Base-by-base conservation (phyloP, 2,329 filamentous ascomycete species). In the Aplosporella prunicola region DNA sequence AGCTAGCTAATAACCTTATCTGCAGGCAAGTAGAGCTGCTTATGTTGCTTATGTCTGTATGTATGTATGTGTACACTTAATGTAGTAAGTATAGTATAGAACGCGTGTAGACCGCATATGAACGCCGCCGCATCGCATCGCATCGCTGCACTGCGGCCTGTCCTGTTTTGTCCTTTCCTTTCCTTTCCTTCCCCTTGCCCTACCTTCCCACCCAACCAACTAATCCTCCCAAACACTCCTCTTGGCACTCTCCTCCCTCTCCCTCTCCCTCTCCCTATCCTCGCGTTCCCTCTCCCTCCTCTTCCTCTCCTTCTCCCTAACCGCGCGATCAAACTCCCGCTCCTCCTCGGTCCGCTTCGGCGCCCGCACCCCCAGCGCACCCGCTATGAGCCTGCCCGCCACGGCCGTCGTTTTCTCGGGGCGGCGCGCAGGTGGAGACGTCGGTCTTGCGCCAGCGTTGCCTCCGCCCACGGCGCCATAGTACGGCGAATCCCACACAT, bases 361-460 rank as follows among this genome's bases (percentile, higher is more conserved):
- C 22, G 80, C 77, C 52, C 79, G 77, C 38, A 95, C 74, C 1
- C 91, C 91, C 47, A 96, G 64, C 1, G 84, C 87, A 3, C 82
- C 83, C 1, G 86, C 87, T 56, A 98, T 96, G 74, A 98, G 72
- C 42, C 91, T 71, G 44, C 82, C 76, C 5, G 91, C 91, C 25
- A 93, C 86, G 1, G 87, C 85, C 43, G 93, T 93, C 44, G 88
- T 93, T 68, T 94, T 98, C 62, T 94, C 88, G 0, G 87, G 89
- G 25, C 83, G 66, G 49, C 49, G 49, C 10, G 51, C 53, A 20
- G 51, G 46, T n/a, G n/a, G n/a, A n/a, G n/a, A n/a, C n/a, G n/a
- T n/a, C n/a, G n/a, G n/a, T n/a, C n/a, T n/a, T n/a, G n/a, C n/a
- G n/a, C n/a, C n/a, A n/a, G n/a, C n/a, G n/a, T n/a, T n/a, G 11